phyloP scores from a whole-genome alignment of 2,329 filamentous ascomycete species.

The Talaromyces sp. region DNA sequence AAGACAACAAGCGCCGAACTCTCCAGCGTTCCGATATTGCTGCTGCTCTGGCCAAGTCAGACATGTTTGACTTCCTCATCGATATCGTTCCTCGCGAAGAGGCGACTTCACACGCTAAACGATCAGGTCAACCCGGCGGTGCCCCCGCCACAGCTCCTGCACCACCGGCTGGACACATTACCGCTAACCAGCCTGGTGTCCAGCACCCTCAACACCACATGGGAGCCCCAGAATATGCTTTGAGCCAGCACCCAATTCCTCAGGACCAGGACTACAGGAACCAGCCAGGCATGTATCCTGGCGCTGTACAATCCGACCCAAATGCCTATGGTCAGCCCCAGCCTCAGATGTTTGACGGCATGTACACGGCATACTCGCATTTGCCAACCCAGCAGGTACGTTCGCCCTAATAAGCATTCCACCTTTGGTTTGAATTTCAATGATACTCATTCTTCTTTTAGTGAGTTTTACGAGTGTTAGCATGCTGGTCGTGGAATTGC shows the following conservation, averaged over 20 bases:
- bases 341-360: conserved; percentile 72
- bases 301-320: conserved; percentile 69
- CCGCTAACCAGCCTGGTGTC: conserved; percentile 42
- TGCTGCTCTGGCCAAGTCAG: conserved; percentile 89
- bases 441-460: background rate
- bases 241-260: conserved; percentile 57
- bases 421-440: background rate
- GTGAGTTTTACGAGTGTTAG: background rate
- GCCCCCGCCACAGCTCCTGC: conserved; percentile 28
- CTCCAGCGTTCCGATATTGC: conserved; percentile 95
- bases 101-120: conserved; percentile 77
- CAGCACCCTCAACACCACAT: conserved; percentile 53
- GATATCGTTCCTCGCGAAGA: conserved; percentile 97
- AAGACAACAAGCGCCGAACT: conserved; percentile 96
- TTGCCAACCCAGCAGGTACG: conserved; percentile 80
- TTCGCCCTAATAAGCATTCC: conserved; percentile 13
- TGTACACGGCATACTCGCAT: conserved; percentile 71
- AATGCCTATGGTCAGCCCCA: conserved; percentile 72
- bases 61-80: conserved; percentile 99
- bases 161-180: conserved; percentile 32
- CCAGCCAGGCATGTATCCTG: conserved; percentile 74
- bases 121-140: conserved; percentile 53
- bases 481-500: background rate
- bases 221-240: conserved; percentile 53
- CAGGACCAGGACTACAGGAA: conserved; percentile 75